Evolutionary conservation across 1,284 basidiomycete species (phyloP), one percentile per base, ranked within the genome.

Genomic region (Gymnopus androsaceus): DNA sequence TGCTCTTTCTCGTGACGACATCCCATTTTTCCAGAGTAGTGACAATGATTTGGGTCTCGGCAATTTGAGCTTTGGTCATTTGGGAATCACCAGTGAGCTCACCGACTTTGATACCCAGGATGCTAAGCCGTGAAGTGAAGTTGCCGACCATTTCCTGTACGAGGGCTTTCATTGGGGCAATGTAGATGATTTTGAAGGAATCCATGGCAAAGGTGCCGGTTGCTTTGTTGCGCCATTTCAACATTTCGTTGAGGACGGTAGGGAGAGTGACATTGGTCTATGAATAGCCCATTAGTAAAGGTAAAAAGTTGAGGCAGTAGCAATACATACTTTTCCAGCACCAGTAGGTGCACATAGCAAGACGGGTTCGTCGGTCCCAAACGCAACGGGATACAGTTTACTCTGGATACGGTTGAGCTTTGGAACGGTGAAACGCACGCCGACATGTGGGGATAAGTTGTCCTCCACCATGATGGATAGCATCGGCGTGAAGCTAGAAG

Each of bases 21-120:
- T 99, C 97, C 94, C 95, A 99, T 73, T 99, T 99, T 75, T 99
- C 97, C 0, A 97, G 97, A 0, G 97, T 99, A 0, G 96, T 98
- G 61, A 99, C 95, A 69, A 99, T 98, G 67, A 99, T 94, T 15
- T 50, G 96, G 0, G 97, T 98, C 70, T 97, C 94, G 3, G 94
- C 77, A 59, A 99, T 98, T 71, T 99, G 96, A 61, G 94, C 88
- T 73, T 99, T 99, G 58, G 96, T 99, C 82, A 99, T 90, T 79
- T 98, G 96, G 38, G 92, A 87, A 73, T 99, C 97, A 41, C 97
- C 97, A 0, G 97, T 99, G 53, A 99, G 81, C 71, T 99, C 96
- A 37, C 93, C 94, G 55, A 99, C 92, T 62, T 86, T 90, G 73
- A 99, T 83, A 48, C 90, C 93, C 67, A 88, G 96, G 11, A 82